Percentiles rank a stretch among this genome's conserved stretches.
Conservation (phyloP, 2,329 filamentous ascomycete species). For the Nemania sp. region DNA sequence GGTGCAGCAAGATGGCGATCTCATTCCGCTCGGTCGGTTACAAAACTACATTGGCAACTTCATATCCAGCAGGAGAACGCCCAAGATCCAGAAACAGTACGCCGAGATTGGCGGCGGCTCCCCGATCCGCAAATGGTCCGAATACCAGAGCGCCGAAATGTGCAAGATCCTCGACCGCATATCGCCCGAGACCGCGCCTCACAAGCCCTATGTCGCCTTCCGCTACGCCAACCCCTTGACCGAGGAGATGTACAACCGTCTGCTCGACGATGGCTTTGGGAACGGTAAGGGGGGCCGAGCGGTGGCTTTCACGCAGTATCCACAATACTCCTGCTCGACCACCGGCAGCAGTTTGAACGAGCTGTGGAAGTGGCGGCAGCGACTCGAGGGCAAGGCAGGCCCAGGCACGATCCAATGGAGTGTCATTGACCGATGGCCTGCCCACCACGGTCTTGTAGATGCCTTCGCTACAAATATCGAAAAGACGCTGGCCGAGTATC, state of each 20-base stretch:
- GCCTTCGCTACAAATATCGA: constrained; percentile 94
- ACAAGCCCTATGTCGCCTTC: constrained; percentile 97
- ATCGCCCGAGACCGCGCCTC: constrained; percentile 89
- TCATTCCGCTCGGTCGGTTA: constrained; percentile 92
- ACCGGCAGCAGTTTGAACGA: constrained; percentile 96
- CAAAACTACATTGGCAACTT: constrained; percentile 89
- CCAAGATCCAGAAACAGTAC: constrained; percentile 97
- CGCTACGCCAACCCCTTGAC: constrained; percentile 92
- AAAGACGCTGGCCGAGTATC: constrained; percentile 80
- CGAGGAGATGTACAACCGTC: constrained; percentile 84
- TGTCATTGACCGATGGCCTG: constrained; percentile 96
- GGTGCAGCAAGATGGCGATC: constrained; percentile 79
- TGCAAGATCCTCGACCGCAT: constrained; percentile 93
- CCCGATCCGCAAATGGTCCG: constrained; percentile 96
- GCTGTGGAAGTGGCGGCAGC: constrained; percentile 93
- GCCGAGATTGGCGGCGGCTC: constrained; percentile 95
- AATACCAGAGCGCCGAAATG: constrained; percentile 92
- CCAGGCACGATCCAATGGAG: constrained; percentile 86
- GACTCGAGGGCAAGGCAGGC: constrained; percentile 76
- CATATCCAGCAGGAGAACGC: constrained; percentile 83
- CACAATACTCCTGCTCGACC: constrained; percentile 97
- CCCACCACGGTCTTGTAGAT: constrained; percentile 86
- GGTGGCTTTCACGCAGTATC: constrained; percentile 97
- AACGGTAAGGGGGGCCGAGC: constrained; percentile 87
- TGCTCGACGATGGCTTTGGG: constrained; percentile 89